These are phyloP conservation scores for Hydrangea macrophylla DNA, from an alignment of 148 eudicot species.

Conservation along the genomic window DNA sequence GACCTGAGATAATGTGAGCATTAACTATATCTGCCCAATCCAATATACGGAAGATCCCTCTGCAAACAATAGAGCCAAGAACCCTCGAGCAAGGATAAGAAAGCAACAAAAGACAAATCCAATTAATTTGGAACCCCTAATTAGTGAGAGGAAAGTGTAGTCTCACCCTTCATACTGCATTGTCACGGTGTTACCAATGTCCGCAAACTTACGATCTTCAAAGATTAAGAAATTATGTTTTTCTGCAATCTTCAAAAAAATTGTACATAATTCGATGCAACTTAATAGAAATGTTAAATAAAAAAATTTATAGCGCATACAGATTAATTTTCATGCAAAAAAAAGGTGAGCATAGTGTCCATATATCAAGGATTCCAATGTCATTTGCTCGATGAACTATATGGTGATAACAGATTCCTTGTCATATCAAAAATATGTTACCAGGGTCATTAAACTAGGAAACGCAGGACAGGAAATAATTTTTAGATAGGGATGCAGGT, in stretches of 20 bases:
- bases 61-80: constrained; percentile 26
- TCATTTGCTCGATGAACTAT: constrained; percentile 1
- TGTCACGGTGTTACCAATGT: constrained; percentile 93
- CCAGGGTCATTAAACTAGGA: not conserved
- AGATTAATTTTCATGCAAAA: not conserved
- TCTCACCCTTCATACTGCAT: constrained; percentile 96
- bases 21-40: constrained; percentile 98
- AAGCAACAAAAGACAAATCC: not conserved
- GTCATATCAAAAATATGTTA: not conserved
- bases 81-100: not conserved
- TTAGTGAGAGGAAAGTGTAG: not conserved
- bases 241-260: constrained; percentile 73
- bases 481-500: too few species aligned
- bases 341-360: not conserved
- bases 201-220: constrained; percentile 97
- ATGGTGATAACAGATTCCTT: not conserved
- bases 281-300: constrained; percentile 3
- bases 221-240: constrained; percentile 91
- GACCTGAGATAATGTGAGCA: constrained; percentile 96
- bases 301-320: not conserved
- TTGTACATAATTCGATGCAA: not conserved
- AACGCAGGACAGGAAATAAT: too few species aligned
- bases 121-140: too few species aligned
- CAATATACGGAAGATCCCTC: constrained; percentile 83
- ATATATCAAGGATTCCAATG: constrained; percentile 4